Conservation (phyloP, 1,139 yeast species). For the Scheffersomyces cryptocercus region DNA sequence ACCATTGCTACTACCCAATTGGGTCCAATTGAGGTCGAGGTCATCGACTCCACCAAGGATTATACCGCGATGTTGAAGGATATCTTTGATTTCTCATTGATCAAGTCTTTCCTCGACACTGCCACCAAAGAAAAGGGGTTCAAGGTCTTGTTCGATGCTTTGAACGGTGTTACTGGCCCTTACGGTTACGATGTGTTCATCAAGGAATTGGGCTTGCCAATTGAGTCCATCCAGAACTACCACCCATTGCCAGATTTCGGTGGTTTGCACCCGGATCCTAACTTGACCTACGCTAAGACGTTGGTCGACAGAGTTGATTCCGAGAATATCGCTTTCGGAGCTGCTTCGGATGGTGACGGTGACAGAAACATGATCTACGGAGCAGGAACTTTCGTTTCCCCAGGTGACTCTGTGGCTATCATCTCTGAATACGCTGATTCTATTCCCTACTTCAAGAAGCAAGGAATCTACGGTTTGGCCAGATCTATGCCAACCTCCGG, state of each 20-base stretch:
- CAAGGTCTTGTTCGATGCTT: slow-evolving; percentile 80
- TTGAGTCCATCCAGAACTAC: slow-evolving; percentile 72
- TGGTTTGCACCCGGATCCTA: slow-evolving; percentile 97
- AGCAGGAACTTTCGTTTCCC: slow-evolving; percentile 91
- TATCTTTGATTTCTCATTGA: slow-evolving; percentile 85
- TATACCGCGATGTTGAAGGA: slow-evolving; percentile 78
- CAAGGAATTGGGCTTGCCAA: slow-evolving; percentile 79
- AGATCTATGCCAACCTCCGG: slow-evolving; percentile 98
- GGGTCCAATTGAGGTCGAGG: slow-evolving; percentile 48
- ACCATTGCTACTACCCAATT: slow-evolving; percentile 56
- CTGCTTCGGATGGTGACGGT: slow-evolving; percentile 99
- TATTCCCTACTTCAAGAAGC: slow-evolving; percentile 86
- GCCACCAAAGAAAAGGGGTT: slow-evolving; percentile 52
- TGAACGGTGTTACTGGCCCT: slow-evolving; percentile 97
- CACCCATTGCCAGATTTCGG: slow-evolving; percentile 88
- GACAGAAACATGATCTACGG: slow-evolving; percentile 99
- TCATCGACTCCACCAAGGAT: slow-evolving; percentile 79
- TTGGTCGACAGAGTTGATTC: slow-evolving; percentile 82
- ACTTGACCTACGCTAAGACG: slow-evolving; percentile 88
- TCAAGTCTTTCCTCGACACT: slow-evolving; percentile 63
- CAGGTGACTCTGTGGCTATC: slow-evolving; percentile 97
- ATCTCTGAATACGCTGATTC: slow-evolving; percentile 88
- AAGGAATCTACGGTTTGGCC: slow-evolving; percentile 92
- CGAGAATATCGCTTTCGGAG: slow-evolving; percentile 87
- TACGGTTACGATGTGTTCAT: slow-evolving; percentile 85